A percentile compares a stretch with the other conserved stretches of the same genome.
These are phyloP conservation scores for Isatis lusitanica DNA, from an alignment of 441 rosid species.

Conservation along the genomic window DNA sequence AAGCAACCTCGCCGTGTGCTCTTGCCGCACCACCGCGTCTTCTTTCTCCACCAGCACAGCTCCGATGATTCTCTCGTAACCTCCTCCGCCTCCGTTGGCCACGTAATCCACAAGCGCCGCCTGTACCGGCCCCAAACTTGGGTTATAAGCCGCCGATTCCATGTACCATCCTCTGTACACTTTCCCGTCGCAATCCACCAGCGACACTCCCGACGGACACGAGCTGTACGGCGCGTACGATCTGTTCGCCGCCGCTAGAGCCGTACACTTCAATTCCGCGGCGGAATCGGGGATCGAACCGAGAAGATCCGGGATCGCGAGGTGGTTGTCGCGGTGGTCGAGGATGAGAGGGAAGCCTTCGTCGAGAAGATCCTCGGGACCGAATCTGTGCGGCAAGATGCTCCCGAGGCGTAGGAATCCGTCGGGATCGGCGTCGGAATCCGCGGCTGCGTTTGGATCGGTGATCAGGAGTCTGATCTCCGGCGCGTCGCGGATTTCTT, in stretches of 20 bases:
- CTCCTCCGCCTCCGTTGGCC: slow-evolving; percentile 65
- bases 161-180: slow-evolving; percentile 74
- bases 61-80: slow-evolving; percentile 63
- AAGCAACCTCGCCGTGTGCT: slow-evolving; percentile 38
- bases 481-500: slow-evolving; percentile 74
- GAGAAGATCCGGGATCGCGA: slow-evolving; percentile 27
- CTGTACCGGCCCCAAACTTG: slow-evolving; percentile 87
- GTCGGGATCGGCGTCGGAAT: slow-evolving; percentile 26
- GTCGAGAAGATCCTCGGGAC: slow-evolving; percentile 67
- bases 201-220: slow-evolving; percentile 84
- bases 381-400: slow-evolving; percentile 71
- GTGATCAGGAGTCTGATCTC: slow-evolving; percentile 55
- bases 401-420: slow-evolving; percentile 44
- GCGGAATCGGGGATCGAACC: background rate
- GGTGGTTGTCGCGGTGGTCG: slow-evolving; percentile 54
- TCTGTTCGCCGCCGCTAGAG: slow-evolving; percentile 70
- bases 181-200: slow-evolving; percentile 72
- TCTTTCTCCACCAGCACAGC: slow-evolving; percentile 65
- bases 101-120: slow-evolving; percentile 82
- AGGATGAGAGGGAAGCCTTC: slow-evolving; percentile 58
- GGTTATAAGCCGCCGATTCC: slow-evolving; percentile 96
- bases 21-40: slow-evolving; percentile 31
- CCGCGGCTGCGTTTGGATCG: slow-evolving; percentile 28
- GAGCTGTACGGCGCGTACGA: slow-evolving; percentile 86
- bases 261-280: slow-evolving; percentile 40